phyloP scores from a whole-genome alignment of 768 basidiomycete genomes.

The Tulasnella sp. region DNA sequence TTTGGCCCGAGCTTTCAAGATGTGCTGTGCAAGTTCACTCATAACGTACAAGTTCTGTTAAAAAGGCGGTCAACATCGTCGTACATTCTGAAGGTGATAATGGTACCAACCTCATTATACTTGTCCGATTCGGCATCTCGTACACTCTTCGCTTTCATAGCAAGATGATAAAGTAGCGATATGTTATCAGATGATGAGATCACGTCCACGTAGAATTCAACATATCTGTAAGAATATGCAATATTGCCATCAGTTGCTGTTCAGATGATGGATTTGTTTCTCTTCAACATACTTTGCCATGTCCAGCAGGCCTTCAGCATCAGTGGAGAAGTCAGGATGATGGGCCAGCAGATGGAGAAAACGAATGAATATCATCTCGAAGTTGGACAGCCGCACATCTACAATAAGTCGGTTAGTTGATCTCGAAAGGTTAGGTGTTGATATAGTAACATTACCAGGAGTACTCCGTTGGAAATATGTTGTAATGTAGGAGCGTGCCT shows the following conservation, averaged over 20 bases:
- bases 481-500: constrained; percentile 19
- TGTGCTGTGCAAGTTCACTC: constrained; percentile 77
- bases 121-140: constrained; percentile 58
- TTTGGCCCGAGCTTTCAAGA: constrained; percentile 54
- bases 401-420: not conserved
- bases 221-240: constrained; percentile 43
- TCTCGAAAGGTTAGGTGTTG: not conserved
- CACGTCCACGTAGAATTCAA: constrained; percentile 75
- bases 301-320: constrained; percentile 55
- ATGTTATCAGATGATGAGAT: constrained; percentile 71
- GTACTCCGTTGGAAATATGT: constrained; percentile 8
- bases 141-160: constrained; percentile 74
- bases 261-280: not conserved
- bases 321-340: constrained; percentile 77
- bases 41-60: constrained; percentile 72
- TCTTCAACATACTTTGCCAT: constrained; percentile 56
- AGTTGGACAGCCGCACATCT: constrained; percentile 48
- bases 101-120: constrained; percentile 47
- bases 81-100: not conserved
- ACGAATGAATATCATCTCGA: constrained; percentile 77
- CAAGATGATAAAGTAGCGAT: constrained; percentile 68
- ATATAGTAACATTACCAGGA: constrained; percentile 13
- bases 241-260: not conserved
- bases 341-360: constrained; percentile 80
- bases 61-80: constrained; percentile 3